phyloP scores from a whole-genome alignment of 139 green algal species.

The Chlorella sp. region DNA sequence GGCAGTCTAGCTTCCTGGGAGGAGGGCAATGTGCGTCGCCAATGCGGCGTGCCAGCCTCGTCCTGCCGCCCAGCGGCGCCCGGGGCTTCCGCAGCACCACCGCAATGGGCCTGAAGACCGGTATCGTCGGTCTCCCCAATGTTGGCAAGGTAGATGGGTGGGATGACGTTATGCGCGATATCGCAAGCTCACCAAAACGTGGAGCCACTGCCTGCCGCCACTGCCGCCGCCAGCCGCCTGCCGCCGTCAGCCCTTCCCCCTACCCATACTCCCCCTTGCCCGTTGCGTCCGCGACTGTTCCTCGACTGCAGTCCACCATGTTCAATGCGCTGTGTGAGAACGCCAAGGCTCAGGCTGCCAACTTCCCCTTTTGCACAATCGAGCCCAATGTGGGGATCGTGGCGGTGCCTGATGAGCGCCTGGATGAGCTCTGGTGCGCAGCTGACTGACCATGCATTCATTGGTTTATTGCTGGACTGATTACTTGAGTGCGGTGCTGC shows the following conservation, averaged over 20 bases:
- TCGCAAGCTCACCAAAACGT: too few species aligned
- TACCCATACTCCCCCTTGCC: neutral
- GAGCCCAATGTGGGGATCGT: conserved; percentile 90
- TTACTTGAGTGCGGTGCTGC: too few species aligned
- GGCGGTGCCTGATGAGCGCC: conserved; percentile 63
- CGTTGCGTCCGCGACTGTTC: neutral
- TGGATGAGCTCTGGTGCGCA: conserved; percentile 38
- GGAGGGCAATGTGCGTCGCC: neutral
- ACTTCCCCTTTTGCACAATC: conserved; percentile 99
- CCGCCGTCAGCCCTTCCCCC: neutral
- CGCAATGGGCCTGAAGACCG: conserved; percentile 73
- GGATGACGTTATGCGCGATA: too few species aligned
- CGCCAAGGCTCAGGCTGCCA: conserved; percentile 91
- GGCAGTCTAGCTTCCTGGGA: neutral
- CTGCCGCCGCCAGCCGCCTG: neutral
- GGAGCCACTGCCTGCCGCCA: neutral
- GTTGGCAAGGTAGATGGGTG: conserved; percentile 88
- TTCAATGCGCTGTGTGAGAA: conserved; percentile 98
- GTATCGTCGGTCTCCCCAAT: conserved; percentile 98
- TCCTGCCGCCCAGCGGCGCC: neutral
- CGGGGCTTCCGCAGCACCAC: conserved; percentile 39
- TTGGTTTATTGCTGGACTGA: too few species aligned
- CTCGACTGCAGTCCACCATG: conserved; percentile 84
- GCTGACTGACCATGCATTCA: too few species aligned
- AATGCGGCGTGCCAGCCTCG: neutral